phyloP scores from a whole-genome alignment of 257 asterid genomes.

The Plectranthus barbatus region DNA sequence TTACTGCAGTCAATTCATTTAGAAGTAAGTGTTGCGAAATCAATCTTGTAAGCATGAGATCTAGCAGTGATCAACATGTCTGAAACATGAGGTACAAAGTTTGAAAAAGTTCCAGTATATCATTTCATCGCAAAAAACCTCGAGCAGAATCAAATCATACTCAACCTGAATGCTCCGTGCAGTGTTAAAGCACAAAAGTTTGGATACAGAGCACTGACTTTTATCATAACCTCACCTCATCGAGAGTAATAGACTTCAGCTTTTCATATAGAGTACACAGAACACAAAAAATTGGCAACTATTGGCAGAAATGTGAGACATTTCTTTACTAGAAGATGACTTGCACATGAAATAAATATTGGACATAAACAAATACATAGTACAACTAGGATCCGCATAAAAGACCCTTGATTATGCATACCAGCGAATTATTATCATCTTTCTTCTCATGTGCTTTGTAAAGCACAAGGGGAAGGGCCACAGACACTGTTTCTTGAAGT shows the following conservation, averaged over 20 bases:
- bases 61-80: background rate
- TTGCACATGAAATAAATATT: too few species aligned
- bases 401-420: slow-evolving; percentile 20
- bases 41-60: background rate
- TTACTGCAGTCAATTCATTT: background rate
- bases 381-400: background rate
- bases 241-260: background rate
- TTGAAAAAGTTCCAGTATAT: background rate
- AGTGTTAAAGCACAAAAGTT: slow-evolving; percentile 1
- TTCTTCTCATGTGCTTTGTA: slow-evolving; percentile 54
- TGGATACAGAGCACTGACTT: background rate
- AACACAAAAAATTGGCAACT: too few species aligned
- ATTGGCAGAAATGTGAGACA: too few species aligned
- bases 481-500: slow-evolving; percentile 38
- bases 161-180: background rate
- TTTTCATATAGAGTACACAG: background rate
- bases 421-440: slow-evolving; percentile 37
- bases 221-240: slow-evolving; percentile 1
- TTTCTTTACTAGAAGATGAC: too few species aligned
- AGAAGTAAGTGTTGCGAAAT: slow-evolving; percentile 1
- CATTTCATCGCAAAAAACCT: background rate
- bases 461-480: slow-evolving; percentile 47
- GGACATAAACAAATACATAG: background rate
- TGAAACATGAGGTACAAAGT: background rate
- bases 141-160: background rate